Evolutionary conservation across 1,284 basidiomycete genomes (phyloP).

Genomic region (Naganishia cerealis): DNA sequence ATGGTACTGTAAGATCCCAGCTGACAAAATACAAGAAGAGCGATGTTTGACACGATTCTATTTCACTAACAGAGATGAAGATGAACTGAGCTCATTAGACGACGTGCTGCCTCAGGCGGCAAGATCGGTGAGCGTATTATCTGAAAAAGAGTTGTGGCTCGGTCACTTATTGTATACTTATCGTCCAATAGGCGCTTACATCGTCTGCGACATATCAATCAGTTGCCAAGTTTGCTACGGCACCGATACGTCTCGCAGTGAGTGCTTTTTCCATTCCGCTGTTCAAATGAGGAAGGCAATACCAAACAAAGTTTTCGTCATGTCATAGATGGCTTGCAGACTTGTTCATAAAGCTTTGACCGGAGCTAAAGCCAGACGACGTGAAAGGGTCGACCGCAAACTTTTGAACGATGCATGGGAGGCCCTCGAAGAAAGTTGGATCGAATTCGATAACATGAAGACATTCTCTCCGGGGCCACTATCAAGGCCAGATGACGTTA

Average conservation of each 20-base stretch:
- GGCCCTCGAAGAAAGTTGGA: constrained; percentile 73
- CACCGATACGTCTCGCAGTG: constrained; percentile 66
- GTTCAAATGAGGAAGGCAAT: not conserved
- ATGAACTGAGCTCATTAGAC: constrained; percentile 70
- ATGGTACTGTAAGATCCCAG: constrained; percentile 56
- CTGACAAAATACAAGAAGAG: not conserved
- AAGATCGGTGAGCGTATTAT: constrained; percentile 42
- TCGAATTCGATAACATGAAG: constrained; percentile 70
- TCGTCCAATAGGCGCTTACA: not conserved
- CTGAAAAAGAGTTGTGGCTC: not conserved
- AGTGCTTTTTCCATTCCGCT: constrained; percentile 25
- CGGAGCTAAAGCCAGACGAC: constrained; percentile 66
- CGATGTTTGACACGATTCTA: constrained; percentile 9
- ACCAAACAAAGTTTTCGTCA: too few relatives aligned
- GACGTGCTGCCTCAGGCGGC: constrained; percentile 59
- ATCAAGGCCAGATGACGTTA: constrained; percentile 62
- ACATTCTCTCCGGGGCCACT: constrained; percentile 43
- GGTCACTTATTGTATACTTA: not conserved
- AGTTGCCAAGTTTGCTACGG: constrained; percentile 57
- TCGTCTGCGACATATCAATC: constrained; percentile 44
- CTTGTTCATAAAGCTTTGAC: constrained; percentile 72
- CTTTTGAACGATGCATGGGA: constrained; percentile 73
- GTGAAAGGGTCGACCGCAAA: constrained; percentile 63
- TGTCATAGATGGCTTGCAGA: constrained; percentile 62
- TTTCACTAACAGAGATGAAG: constrained; percentile 58